phyloP scores from a whole-genome alignment of 805 yeast genomes.

The Suhomyces tanzawaensis region DNA sequence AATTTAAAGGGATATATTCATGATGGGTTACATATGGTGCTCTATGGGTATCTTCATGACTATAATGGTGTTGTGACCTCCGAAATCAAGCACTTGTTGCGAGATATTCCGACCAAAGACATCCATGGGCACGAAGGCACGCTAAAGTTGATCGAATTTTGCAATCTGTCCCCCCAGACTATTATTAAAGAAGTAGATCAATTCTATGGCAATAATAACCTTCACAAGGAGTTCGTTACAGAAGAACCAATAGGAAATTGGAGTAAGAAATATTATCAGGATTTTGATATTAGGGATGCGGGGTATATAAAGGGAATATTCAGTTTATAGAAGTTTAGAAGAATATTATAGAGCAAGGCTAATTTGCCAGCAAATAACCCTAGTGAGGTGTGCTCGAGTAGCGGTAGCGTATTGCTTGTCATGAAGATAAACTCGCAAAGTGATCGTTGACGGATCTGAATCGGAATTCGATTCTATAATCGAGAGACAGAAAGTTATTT shows the following conservation, averaged over 20 bases:
- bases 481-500: too few species aligned
- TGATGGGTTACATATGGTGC: slow-evolving; percentile 20
- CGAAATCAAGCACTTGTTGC: slow-evolving; percentile 10
- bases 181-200: neutral
- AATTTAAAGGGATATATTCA: slow-evolving; percentile 23
- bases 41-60: slow-evolving; percentile 21
- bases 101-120: slow-evolving; percentile 14
- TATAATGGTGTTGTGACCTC: slow-evolving; percentile 10
- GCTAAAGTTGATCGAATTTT: slow-evolving; percentile 2
- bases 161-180: neutral
- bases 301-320: slow-evolving; percentile 14
- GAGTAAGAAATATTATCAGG: slow-evolving; percentile 19
- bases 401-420: too few species aligned
- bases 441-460: too few species aligned
- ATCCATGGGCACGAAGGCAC: slow-evolving; percentile 13
- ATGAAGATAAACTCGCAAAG: too few species aligned
- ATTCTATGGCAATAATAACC: neutral
- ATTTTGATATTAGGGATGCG: slow-evolving; percentile 26
- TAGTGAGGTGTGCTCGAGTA: too few species aligned
- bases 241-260: slow-evolving; percentile 1
- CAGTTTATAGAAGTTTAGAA: neutral
- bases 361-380: slow-evolving; percentile 1
- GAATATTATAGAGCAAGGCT: neutral
- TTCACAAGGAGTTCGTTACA: neutral
- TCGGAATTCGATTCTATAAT: too few species aligned